These are phyloP conservation scores for Penicillium arizonense DNA, from an alignment of 495 filamentous ascomycete species.

Conservation along the genomic window DNA sequence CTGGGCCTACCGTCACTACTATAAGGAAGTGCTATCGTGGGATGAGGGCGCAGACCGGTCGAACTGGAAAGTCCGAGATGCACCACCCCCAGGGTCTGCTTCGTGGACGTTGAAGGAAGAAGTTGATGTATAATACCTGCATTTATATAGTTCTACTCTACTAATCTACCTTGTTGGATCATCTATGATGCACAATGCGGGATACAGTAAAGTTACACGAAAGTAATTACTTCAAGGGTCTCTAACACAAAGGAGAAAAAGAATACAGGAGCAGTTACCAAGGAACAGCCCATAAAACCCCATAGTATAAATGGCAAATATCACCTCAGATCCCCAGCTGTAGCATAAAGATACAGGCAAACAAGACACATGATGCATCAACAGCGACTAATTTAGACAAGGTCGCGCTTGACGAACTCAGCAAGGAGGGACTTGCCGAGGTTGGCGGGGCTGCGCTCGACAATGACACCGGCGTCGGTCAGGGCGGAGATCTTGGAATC, in stretches of 20 bases:
- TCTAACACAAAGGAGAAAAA: conserved; percentile 36
- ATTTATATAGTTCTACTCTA: too few species aligned
- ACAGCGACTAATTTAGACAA: conserved; percentile 61
- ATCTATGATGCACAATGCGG: conserved; percentile 8
- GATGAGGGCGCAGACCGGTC: background rate
- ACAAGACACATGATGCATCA: conserved; percentile 19
- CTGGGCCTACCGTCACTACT: background rate
- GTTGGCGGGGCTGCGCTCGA: conserved; percentile 89
- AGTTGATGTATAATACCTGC: background rate
- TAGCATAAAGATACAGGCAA: conserved; percentile 13
- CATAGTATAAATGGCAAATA: conserved; percentile 23
- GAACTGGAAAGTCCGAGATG: background rate
- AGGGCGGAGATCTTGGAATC: conserved; percentile 97
- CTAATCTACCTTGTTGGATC: background rate
- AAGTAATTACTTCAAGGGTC: conserved; percentile 33
- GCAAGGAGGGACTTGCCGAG: conserved; percentile 90
- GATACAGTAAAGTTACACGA: conserved; percentile 26
- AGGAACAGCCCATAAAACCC: conserved; percentile 21
- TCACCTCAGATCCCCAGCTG: conserved; percentile 20
- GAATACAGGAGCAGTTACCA: conserved; percentile 29
- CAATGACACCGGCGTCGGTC: conserved; percentile 88
- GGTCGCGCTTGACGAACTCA: conserved; percentile 93
- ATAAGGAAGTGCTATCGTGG: background rate
- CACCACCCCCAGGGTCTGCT: background rate
- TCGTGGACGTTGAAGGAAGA: background rate